Conservation (phyloP, 495 filamentous ascomycete genomes). For the Hyphodiscus hymeniophilus region DNA sequence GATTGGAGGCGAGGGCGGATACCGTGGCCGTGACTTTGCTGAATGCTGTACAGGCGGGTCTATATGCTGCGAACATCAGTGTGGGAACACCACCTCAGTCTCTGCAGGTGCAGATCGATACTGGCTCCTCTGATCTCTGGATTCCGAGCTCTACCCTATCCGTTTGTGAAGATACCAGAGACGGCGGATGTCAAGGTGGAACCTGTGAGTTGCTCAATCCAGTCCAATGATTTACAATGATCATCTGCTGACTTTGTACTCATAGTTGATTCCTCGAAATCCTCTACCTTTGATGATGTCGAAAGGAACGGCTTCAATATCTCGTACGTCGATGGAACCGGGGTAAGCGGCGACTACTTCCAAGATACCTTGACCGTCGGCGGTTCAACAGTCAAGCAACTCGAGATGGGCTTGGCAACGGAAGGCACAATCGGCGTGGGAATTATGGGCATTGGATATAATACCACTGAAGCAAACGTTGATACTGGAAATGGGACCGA, state of each 20-base stretch:
- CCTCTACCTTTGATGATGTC: constrained; percentile 60
- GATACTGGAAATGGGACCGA: constrained; percentile 28
- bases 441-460: constrained; percentile 83
- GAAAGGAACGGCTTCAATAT: constrained; percentile 69
- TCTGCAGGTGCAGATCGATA: constrained; percentile 66
- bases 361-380: constrained; percentile 70
- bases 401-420: constrained; percentile 82
- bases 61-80: constrained; percentile 60
- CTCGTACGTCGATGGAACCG: constrained; percentile 75
- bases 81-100: constrained; percentile 64
- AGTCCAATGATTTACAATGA: not conserved
- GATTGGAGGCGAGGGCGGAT: not conserved
- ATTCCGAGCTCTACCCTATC: constrained; percentile 53
- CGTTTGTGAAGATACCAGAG: constrained; percentile 38
- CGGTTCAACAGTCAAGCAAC: constrained; percentile 49
- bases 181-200: constrained; percentile 35
- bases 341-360: constrained; percentile 71
- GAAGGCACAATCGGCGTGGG: constrained; percentile 63
- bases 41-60: constrained; percentile 14
- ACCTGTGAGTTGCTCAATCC: constrained; percentile 33
- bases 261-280: constrained; percentile 51
- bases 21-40: constrained; percentile 11
- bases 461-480: constrained; percentile 68
- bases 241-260: not conserved
- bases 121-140: constrained; percentile 89